These are phyloP conservation scores for Dendrostoma leiphaemia DNA, from an alignment of 2,329 filamentous ascomycete genomes.

Conservation along the genomic window DNA sequence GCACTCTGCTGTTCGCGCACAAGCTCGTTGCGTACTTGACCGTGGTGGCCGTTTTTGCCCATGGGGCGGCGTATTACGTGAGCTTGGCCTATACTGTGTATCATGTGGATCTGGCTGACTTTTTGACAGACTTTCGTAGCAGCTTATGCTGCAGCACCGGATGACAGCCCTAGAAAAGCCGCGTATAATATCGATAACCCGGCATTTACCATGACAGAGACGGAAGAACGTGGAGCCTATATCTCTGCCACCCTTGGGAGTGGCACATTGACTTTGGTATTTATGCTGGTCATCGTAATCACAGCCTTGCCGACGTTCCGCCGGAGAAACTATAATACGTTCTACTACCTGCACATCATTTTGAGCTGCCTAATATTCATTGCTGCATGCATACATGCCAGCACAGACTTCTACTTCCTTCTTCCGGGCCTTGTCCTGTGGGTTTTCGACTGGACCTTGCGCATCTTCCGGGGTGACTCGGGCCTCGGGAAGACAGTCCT, in stretches of 20 bases:
- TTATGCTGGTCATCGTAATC: slow-evolving; percentile 9
- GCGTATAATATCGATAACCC: slow-evolving; percentile 19
- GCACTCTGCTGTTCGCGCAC: slow-evolving; percentile 18
- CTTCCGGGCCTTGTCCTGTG: slow-evolving; percentile 15
- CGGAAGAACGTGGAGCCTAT: slow-evolving; percentile 2
- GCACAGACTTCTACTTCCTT: slow-evolving; percentile 21
- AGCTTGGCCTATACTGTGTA: not conserved
- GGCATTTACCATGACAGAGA: slow-evolving; percentile 12
- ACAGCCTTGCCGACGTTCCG: slow-evolving; percentile 18
- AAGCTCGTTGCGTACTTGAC: slow-evolving; percentile 17
- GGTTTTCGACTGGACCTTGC: slow-evolving; percentile 14
- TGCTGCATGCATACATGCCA: slow-evolving; percentile 15
- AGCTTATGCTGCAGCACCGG: not conserved
- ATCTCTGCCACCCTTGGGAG: slow-evolving; percentile 10
- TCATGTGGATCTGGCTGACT: not conserved
- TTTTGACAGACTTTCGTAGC: not conserved
- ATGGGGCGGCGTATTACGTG: slow-evolving; percentile 17
- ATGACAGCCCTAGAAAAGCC: slow-evolving; percentile 2
- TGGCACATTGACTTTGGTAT: slow-evolving; percentile 9
- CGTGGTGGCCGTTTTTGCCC: slow-evolving; percentile 2
- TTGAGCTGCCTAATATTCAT: slow-evolving; percentile 11
- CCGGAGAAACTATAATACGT: slow-evolving; percentile 17
- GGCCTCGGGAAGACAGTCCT: not conserved
- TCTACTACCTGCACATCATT: slow-evolving; percentile 19
- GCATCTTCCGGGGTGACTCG: slow-evolving; percentile 11